Percentiles rank a stretch among this genome's conserved stretches.
Evolutionary conservation across 1,284 basidiomycete genomes (phyloP).

Genomic region (Fistulina hepatica): DNA sequence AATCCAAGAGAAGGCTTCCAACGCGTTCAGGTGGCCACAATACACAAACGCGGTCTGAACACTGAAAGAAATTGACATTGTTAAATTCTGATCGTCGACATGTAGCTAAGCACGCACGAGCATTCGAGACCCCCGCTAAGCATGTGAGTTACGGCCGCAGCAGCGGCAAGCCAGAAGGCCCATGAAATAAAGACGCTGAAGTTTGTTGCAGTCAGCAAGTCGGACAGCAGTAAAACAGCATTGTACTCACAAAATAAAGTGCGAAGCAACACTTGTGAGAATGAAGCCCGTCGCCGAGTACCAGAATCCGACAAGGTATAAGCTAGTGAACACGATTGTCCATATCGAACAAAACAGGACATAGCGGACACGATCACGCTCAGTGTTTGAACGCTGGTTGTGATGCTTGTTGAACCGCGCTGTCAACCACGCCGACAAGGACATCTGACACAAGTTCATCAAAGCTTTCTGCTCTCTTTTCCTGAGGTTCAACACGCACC

Average conservation of each 20-base stretch:
- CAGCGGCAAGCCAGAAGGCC: constrained; percentile 59
- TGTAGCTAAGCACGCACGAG: too few relatives aligned
- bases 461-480: neutral
- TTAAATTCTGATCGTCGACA: constrained; percentile 3
- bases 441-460: constrained; percentile 31
- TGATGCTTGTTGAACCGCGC: constrained; percentile 43
- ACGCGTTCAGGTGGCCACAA: constrained; percentile 55
- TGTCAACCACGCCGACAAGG: constrained; percentile 59
- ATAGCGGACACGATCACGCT: constrained; percentile 53
- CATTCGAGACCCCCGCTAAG: constrained; percentile 62
- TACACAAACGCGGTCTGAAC: constrained; percentile 39
- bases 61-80: too few relatives aligned
- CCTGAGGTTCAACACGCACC: constrained; percentile 22
- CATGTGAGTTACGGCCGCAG: constrained; percentile 52
- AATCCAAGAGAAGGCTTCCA: constrained; percentile 52
- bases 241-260: constrained; percentile 49
- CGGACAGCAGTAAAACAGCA: neutral
- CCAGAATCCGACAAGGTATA: constrained; percentile 47
- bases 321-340: constrained; percentile 47
- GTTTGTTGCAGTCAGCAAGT: constrained; percentile 22
- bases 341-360: constrained; percentile 58
- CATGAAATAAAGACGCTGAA: constrained; percentile 55
- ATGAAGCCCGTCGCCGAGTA: constrained; percentile 32
- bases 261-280: constrained; percentile 49
- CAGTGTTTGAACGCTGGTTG: constrained; percentile 37